Evolutionary conservation across 106 monocot species (phyloP), one percentile per base, ranked within the genome.

Genomic region (Dendrobium nobile): DNA sequence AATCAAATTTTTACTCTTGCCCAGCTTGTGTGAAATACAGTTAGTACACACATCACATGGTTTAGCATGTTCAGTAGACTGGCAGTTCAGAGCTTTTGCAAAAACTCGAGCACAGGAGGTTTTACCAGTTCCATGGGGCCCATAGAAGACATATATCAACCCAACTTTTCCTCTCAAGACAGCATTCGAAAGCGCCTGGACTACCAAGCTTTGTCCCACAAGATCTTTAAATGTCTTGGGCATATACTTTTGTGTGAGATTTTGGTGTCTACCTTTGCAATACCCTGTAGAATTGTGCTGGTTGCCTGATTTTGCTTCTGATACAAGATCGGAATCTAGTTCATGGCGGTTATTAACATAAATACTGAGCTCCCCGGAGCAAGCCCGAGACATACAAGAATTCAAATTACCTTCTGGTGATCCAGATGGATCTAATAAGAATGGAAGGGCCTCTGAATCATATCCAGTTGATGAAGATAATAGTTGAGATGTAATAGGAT

Each of bases 61-160:
- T 81, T 87, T 95, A 9, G 82, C 80, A 64, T 79, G 88, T 41
- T 86, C 87, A 6, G 55, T 43, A 17, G 95, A 87, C 48, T 82
- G 84, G 83, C 99, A 99, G 82, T 93, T 95, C 44, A 99, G 75
- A 72, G 95, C 88, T 82, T 89, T 93, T 24, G 99, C 93, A 88
- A 99, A 99, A 75, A 99, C 77, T n/a, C 89, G 89, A 54, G 95
- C 99, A 78, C 94, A 95, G 19, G 95, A 95, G 11, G 95, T 91
- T 84, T 99, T 99, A 3, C 95, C 99, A 10, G 99, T 95, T 4
- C 99, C 99, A 83, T 93, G 95, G 79, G 95, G 87, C 9, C 99
- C 99, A 79, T 99, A 90, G 78, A 99, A 95, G 11, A 95, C 91
- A 83, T 99, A 99, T 75, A 95, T 70, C 41, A 90, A 61, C 26